These are phyloP conservation scores for Schwanniomyces etchellsii DNA, from an alignment of 1,139 yeast species.

Conservation along the genomic window DNA sequence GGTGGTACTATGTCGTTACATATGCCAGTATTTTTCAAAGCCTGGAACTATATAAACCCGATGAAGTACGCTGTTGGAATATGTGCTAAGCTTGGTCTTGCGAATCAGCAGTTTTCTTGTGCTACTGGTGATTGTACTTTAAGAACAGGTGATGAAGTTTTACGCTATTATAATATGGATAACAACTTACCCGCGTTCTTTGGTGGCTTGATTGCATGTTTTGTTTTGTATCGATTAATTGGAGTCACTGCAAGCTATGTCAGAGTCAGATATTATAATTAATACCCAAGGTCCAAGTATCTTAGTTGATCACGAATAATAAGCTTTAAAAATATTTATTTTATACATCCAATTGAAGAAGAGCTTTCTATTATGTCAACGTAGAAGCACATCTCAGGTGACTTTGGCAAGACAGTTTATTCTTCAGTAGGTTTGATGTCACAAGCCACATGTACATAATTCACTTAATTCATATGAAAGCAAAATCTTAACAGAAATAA, in stretches of 20 bases:
- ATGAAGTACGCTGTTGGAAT: slow-evolving; percentile 63
- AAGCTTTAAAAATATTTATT: too few species aligned
- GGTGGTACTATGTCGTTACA: slow-evolving; percentile 81
- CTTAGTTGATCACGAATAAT: too few species aligned
- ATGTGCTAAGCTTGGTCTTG: slow-evolving; percentile 33
- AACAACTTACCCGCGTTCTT: slow-evolving; percentile 24
- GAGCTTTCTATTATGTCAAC: too few species aligned
- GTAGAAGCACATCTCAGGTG: too few species aligned
- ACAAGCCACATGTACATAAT: too few species aligned
- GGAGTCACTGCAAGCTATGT: slow-evolving; percentile 21
- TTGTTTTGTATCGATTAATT: slow-evolving; percentile 28
- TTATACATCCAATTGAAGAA: too few species aligned
- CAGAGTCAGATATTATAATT: slow-evolving; percentile 19
- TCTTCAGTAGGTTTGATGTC: too few species aligned
- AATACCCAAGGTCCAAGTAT: too few species aligned
- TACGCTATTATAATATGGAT: slow-evolving; percentile 27
- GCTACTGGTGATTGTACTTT: slow-evolving; percentile 21
- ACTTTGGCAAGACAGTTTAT: too few species aligned
- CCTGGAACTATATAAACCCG: slow-evolving; percentile 69
- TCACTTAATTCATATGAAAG: too few species aligned
- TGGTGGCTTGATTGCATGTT: slow-evolving; percentile 33
- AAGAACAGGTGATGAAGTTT: slow-evolving; percentile 29
- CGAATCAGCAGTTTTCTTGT: slow-evolving; percentile 29
- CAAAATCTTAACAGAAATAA: too few species aligned
- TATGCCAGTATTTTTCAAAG: slow-evolving; percentile 65